Evolutionary conservation across 768 basidiomycete genomes (phyloP), one percentile per base, ranked within the genome.

Genomic region (Boletus pseudopeckii): DNA sequence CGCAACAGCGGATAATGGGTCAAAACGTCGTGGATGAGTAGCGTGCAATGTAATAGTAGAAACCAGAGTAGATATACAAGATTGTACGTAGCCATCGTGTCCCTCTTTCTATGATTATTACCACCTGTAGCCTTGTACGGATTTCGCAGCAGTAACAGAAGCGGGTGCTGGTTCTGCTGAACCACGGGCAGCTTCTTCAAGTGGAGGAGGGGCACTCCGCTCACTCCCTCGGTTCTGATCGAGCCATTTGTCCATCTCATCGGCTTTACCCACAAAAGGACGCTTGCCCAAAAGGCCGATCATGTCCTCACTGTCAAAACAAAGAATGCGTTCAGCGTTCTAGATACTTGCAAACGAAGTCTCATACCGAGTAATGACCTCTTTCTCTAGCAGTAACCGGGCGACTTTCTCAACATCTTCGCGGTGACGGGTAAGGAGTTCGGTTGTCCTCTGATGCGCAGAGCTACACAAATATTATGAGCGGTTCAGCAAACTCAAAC

Each of bases 161-260:
- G 75, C 66, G 15, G 84, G 84, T 8, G 75, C 54, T 18, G 80
- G 77, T 47, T 72, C 71, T 37, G 50, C 48, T 20, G 72, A 70
- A 39, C 75, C 77, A 11, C 69, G 70, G 7, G 72, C 50, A 48
- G 70, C 64, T 48, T 74, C 72, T 66, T 86, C 85, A 11, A 85
- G 70, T 4, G 86, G 84, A 37, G 85, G 82, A 20, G 83, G 83
- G n/a, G 83, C 82, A 59, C 81, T 82, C 45, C 79, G 77, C 62
- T 82, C 82, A 36, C 63, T 64, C 38, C 78, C 79, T 36, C 78
- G 79, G 66, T 92, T 82, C 66, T 88, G 82, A 64, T 96, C 92
- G n/a, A 96, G 80, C 89, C 93, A 96, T 68, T 88, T 90, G 74
- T 97, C 94, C 95, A 98, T 97, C 60, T 96, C 92, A 67, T 96